Evolutionary conservation across 2,329 filamentous ascomycete species (phyloP), one percentile per base, ranked within the genome.

Genomic region (Emmonsiellopsis sp.): DNA sequence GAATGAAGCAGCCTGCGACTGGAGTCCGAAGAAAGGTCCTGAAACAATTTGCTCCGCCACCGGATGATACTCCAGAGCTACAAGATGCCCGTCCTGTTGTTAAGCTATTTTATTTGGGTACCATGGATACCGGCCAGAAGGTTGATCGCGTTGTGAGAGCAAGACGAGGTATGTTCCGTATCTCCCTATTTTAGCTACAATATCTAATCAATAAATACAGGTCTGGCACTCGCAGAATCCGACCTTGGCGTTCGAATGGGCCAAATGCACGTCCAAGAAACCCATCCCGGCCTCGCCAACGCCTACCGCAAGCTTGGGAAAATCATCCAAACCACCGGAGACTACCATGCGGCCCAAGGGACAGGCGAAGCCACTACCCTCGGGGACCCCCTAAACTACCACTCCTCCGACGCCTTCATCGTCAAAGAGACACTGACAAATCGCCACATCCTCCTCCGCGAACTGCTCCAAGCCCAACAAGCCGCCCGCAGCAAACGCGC

Each of bases 401-500:
- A 97, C 72, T 95, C 90, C 44, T 85, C 89, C 54, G 93, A 98
- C 70, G 89, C 93, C 44, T 95, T 96, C 67, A 95, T 97, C 62
- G 93, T 97, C 61, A 98, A 98, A 71, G 93, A 98, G 68, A 95
- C 91, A 9, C 80, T 98, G 58, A 98, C 93, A 3, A 98, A 98
- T 73, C 87, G 93, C 10, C 93, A 98, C 72, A 95, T 98, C 58
- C 80, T 98, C 16, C 86, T 95, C 43, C 89, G 93, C 55, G 93
- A 98, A 65, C 84, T 97, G 55, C 74, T 95, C 30, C 89, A 96
- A 70, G 91, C 93, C 0, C 91, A 97, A 68, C 87, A 95, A 67
- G 78, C 78, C 20, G 90, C 91, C 1, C 84, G 87, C 58, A 88
- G 83, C 70, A 93, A 90, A 69, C 81, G 93, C 40, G 83, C 85